Base-by-base conservation (phyloP, 495 filamentous ascomycete species). In the Haplographium delicatum region DNA sequence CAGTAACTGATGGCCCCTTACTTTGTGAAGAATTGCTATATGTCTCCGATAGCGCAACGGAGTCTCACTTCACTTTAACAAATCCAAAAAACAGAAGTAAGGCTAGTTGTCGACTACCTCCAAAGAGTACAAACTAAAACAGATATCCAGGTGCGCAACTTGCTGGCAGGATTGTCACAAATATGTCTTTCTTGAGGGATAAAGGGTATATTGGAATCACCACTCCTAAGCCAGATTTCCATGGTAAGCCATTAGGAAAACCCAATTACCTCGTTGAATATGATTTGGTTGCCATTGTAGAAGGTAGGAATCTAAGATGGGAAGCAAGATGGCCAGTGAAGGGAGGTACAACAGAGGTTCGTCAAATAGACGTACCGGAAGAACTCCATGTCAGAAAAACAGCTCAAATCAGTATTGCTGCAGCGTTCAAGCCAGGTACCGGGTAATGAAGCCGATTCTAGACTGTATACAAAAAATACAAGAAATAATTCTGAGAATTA, bases 101-200 rank as follows among this genome's bases (percentile, higher is more conserved):
- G 22, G 16, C 10, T 11, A 18, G 2, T 5, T 5, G 3, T 11
- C n/a, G n/a, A n/a, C n/a, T n/a, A 7, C 44, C 42, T 1, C 40
- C 47, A 24, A 5, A 48, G 30, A 34, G 10, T 5, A 16, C 13
- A 35, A 4, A 13, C 49, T 44, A 26, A 51, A 27, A 28, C n/a
- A 5, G 27, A 8, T n/a, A 11, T 20, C 15, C 24, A 53, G 50
- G 28, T 39, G 50, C 42, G 7, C 41, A 39, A 46, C 22, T 37
- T n/a, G 40, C 22, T 24, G 50, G 35, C 3, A 31, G 4, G 23
- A 53, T 53, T 22, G 44, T 24, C 1, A 41, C 44, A 0, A 44
- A 53, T 34, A 30, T 53, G 34, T 47, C 50, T 5, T 46, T 47
- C 10, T 4, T 85, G 81, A 31, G 26, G 9, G 37, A 50, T 5